Percentiles rank a stretch among this genome's conserved stretches.
These are phyloP conservation scores for Pythium vanterpoolii DNA, from an alignment of 352 stramenopile species.

Conservation along the genomic window DNA sequence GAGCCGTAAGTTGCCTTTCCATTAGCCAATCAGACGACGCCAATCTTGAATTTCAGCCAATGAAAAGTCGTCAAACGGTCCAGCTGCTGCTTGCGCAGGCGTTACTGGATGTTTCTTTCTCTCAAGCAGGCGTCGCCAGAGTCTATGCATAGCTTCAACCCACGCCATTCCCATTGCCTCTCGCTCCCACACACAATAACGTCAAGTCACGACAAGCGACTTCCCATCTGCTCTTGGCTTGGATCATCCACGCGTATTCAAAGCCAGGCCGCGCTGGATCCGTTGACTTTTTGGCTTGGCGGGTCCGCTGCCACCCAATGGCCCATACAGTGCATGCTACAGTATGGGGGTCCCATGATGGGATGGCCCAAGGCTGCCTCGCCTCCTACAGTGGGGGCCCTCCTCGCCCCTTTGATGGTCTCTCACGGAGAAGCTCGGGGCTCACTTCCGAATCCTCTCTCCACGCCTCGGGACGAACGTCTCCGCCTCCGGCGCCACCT, in stretches of 20 bases:
- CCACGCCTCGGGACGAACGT: neutral
- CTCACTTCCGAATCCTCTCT: constrained; percentile 5
- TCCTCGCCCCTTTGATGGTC: neutral
- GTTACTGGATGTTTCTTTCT: neutral
- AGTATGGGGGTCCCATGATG: too few relatives aligned
- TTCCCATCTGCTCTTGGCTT: neutral
- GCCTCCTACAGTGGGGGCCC: neutral
- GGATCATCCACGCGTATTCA: constrained; percentile 4
- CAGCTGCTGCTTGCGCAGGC: neutral
- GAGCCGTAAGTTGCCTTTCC: constrained; percentile 9
- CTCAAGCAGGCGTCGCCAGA: too few relatives aligned
- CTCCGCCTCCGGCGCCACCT: neutral
- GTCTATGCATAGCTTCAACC: constrained; percentile 7
- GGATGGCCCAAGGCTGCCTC: neutral
- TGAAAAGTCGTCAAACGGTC: neutral
- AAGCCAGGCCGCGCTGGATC: neutral
- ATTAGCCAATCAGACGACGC: constrained; percentile 7
- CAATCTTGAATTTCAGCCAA: neutral
- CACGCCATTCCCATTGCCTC: neutral
- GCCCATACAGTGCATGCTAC: too few relatives aligned
- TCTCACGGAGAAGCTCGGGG: neutral
- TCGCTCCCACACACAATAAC: neutral
- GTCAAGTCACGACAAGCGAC: constrained; percentile 1
- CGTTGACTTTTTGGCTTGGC: neutral
- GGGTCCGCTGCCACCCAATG: neutral